Evolutionary conservation across 208 protist genomes (phyloP).

Genomic region (Lotmaria passim): DNA sequence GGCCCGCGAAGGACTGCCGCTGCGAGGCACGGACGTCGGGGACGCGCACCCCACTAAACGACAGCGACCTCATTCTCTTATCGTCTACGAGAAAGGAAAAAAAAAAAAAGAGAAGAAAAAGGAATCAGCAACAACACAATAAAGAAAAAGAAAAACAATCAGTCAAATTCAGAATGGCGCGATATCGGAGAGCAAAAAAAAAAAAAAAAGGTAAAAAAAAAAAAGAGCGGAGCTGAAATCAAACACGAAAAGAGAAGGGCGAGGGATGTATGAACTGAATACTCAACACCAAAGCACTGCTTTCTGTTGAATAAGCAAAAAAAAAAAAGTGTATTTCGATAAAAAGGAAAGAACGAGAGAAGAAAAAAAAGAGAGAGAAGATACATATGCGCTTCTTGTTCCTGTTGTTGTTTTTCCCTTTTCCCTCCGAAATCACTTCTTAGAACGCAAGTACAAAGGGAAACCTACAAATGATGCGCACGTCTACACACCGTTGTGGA

Average conservation of each 20-base stretch:
- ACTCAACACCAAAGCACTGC: too few relatives aligned
- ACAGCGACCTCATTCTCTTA: conserved; percentile 18
- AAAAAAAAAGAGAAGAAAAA: conserved; percentile 18
- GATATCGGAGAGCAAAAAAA: not conserved
- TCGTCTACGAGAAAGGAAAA: not conserved
- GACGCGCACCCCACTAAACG: conserved; percentile 14
- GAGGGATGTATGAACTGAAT: too few relatives aligned
- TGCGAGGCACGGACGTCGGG: conserved; percentile 21
- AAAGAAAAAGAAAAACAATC: not conserved
- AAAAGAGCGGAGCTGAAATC: too few relatives aligned
- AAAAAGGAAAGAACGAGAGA: not conserved
- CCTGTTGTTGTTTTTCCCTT: too few relatives aligned
- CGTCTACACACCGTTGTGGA: too few relatives aligned
- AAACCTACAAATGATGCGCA: too few relatives aligned
- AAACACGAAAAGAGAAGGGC: too few relatives aligned
- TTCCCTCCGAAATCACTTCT: too few relatives aligned
- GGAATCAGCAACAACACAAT: not conserved
- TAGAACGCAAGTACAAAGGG: too few relatives aligned
- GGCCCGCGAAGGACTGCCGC: conserved; percentile 45
- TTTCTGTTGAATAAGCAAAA: not conserved
- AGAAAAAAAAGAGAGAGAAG: too few relatives aligned
- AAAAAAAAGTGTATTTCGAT: not conserved
- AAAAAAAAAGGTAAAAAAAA: not conserved
- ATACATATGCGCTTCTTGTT: too few relatives aligned
- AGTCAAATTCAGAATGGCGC: not conserved